These are phyloP conservation scores for Penicillium sp. DNA, from an alignment of 2,329 filamentous ascomycete genomes.

Conservation along the genomic window DNA sequence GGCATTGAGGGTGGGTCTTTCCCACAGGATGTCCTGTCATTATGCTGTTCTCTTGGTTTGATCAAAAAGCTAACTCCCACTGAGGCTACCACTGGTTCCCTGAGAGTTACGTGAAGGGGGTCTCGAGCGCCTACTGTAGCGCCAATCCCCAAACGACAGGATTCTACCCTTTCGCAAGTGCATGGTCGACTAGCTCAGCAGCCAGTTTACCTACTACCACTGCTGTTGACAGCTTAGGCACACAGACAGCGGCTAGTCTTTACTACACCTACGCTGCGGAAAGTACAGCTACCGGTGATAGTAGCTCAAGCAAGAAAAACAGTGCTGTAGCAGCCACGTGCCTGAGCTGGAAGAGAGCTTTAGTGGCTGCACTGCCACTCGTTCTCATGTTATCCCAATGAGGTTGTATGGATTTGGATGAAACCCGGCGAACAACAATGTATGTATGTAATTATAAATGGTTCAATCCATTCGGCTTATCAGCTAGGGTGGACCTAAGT, in stretches of 20 bases:
- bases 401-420: background rate
- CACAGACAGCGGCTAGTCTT: constrained; percentile 1
- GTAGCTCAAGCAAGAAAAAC: background rate
- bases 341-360: background rate
- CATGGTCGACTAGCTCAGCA: background rate
- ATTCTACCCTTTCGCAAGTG: background rate
- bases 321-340: background rate
- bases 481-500: background rate
- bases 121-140: background rate
- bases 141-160: background rate
- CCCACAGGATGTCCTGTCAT: too few species aligned
- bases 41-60: background rate
- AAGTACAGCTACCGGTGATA: background rate
- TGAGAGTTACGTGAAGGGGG: background rate
- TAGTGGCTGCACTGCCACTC: background rate
- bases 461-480: too few species aligned
- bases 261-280: background rate
- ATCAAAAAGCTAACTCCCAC: background rate
- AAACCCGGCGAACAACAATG: background rate
- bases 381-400: background rate
- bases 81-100: background rate
- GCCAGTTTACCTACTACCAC: background rate
- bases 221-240: background rate
- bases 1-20: background rate
- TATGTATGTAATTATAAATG: background rate